Evolutionary conservation across 1,139 yeast genomes (phyloP).

Genomic region (Williopsis jadinii): DNA sequence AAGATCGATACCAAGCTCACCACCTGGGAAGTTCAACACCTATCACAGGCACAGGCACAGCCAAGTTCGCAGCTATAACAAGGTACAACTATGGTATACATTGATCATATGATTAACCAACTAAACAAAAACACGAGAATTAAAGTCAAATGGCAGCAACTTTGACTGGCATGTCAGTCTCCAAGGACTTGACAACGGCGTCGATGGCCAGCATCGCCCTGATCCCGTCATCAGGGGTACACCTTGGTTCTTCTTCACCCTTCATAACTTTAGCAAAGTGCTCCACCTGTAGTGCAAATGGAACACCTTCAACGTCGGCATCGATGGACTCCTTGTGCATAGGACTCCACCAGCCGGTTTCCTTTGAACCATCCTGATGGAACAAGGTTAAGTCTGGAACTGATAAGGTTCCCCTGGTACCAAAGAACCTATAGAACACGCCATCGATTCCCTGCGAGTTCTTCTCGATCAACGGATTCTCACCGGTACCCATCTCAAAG

Average conservation of each 20-base stretch:
- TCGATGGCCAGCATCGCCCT: constrained; percentile 15
- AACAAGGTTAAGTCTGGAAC: constrained; percentile 13
- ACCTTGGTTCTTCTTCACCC: constrained; percentile 11
- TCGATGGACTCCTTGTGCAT: constrained; percentile 6
- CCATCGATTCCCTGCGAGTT: constrained; percentile 10
- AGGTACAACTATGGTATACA: too few species aligned
- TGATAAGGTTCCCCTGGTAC: constrained; percentile 12
- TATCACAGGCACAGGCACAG: too few species aligned
- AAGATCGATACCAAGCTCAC: too few species aligned
- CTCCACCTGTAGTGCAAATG: constrained; percentile 12
- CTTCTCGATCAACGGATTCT: constrained; percentile 14
- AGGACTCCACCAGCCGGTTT: constrained; percentile 14
- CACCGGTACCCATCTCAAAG: constrained; percentile 18
- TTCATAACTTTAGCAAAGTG: constrained; percentile 13
- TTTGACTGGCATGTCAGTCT: constrained; percentile 9
- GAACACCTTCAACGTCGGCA: constrained; percentile 10
- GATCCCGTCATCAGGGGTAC: constrained; percentile 15
- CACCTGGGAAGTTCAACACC: too few species aligned
- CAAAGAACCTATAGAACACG: constrained; percentile 14
- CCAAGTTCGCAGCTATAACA: too few species aligned
- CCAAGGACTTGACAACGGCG: constrained; percentile 14
- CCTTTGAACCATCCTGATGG: constrained; percentile 10
- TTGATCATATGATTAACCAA: too few species aligned
- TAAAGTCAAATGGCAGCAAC: constrained; percentile 5
- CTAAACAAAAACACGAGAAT: too few species aligned